These are phyloP conservation scores for Raffaelea albimanens DNA, from an alignment of 2,329 filamentous ascomycete species.

Conservation along the genomic window DNA sequence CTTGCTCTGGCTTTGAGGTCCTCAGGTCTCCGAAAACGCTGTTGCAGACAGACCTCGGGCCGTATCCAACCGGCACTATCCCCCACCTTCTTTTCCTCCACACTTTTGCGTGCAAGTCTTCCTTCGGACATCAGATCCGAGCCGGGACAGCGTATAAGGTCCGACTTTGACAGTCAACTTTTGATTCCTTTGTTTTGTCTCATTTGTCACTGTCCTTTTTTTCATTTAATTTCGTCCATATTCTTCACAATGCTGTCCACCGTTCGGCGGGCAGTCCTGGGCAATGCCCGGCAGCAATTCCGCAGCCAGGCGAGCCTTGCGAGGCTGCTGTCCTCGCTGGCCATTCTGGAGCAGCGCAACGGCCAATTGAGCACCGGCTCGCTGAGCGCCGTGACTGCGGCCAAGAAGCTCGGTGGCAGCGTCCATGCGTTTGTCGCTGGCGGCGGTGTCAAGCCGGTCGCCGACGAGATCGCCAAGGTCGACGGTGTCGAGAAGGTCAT, in stretches of 20 bases:
- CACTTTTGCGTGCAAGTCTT: slow-evolving; percentile 1
- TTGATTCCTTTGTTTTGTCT: neutral
- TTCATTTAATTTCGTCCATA: too few species aligned
- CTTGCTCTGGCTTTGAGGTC: neutral
- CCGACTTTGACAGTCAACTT: neutral
- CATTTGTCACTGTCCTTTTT: neutral
- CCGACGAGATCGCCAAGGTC: slow-evolving; percentile 79
- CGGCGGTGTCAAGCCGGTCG: slow-evolving; percentile 62
- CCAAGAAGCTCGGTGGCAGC: slow-evolving; percentile 73
- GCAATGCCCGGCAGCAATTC: slow-evolving; percentile 3
- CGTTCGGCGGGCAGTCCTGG: slow-evolving; percentile 7
- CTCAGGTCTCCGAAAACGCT: neutral
- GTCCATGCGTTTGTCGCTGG: slow-evolving; percentile 86
- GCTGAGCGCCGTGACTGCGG: slow-evolving; percentile 76
- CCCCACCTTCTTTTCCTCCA: neutral
- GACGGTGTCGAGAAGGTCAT: slow-evolving; percentile 88
- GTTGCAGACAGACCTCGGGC: slow-evolving; percentile 22
- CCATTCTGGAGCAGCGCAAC: slow-evolving; percentile 84
- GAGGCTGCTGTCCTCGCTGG: slow-evolving; percentile 76
- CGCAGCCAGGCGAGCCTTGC: slow-evolving; percentile 43
- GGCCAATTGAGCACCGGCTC: slow-evolving; percentile 78
- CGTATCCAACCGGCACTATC: slow-evolving; percentile 23
- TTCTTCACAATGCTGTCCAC: slow-evolving; percentile 13
- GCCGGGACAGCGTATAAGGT: too few species aligned
- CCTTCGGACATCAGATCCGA: neutral